phyloP scores from a whole-genome alignment of 371 early-diverging fungal genomes.

The Polyrhizophydium stewartii region DNA sequence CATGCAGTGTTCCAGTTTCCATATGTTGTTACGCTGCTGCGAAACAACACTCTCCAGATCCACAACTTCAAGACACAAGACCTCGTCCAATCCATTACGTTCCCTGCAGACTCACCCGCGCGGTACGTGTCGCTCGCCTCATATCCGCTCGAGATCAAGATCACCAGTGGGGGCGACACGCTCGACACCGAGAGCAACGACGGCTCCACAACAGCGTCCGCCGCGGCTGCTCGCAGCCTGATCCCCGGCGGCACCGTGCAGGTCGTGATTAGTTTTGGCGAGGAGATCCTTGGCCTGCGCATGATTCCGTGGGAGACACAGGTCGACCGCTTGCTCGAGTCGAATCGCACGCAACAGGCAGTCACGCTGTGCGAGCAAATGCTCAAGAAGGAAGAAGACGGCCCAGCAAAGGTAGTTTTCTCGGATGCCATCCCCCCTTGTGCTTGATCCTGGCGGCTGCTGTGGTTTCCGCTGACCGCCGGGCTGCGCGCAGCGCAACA shows the following conservation, averaged over 20 bases:
- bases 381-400: conserved; percentile 27
- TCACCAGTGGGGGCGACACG: too few species aligned
- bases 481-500: conserved; percentile 2
- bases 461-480: background rate
- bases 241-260: conserved; percentile 10
- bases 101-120: conserved; percentile 47
- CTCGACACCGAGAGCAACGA: background rate
- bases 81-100: conserved; percentile 52
- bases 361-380: conserved; percentile 43
- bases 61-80: conserved; percentile 71
- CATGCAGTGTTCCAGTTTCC: conserved; percentile 72
- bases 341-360: conserved; percentile 50
- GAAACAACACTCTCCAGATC: conserved; percentile 64
- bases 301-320: conserved; percentile 60
- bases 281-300: conserved; percentile 59
- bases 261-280: conserved; percentile 58
- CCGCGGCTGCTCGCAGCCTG: background rate
- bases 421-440: background rate
- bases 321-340: conserved; percentile 50
- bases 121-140: conserved; percentile 15
- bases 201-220: background rate
- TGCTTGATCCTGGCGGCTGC: background rate
- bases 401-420: conserved; percentile 40
- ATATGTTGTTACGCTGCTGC: conserved; percentile 66
- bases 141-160: conserved; percentile 19